Base-by-base conservation (phyloP, 192 early-diverging fungal genomes). In the Backusella sp. region DNA sequence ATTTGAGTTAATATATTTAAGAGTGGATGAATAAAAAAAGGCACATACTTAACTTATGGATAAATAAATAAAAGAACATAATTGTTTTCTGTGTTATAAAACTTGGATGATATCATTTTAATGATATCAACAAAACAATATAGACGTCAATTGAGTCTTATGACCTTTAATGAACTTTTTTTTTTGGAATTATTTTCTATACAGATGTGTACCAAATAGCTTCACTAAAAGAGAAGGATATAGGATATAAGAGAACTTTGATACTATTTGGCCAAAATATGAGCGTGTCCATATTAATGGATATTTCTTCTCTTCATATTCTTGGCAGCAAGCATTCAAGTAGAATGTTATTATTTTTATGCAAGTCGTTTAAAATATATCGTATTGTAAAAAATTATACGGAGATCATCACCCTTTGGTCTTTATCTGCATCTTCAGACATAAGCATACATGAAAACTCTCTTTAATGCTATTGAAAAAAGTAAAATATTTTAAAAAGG, bases 321-420 rank as follows among this genome's bases (percentile, higher is more conserved):
- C 12, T 44, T 44, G 42, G 14, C 14, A 44, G 42, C 14, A 44
- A 9, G 11, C 42, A 44, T 44, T 44, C 7, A 41, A 11, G 11
- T 41, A 41, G 42, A 44, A 17, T 44, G 14, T 44, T 44, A 49
- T 49, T 49, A 49, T 49, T 49, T 32, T 23, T 11, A 62, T 62
- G 56, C 56, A 62, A 14, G 19, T 4, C 56, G 12, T 62, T 62
- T 62, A 28, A 28, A 62, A 62, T 23, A 62, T 12, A 28, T 23
- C 26, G 12, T 62, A 21, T 21, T 56, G 14, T 28, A 62, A 62
- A 28, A 28, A 28, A 62, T 14, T 4, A 32, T 32, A 62, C 56
- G 56, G 56, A 62, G 56, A 62, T 62, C 56, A 62, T 11, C 56
- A 62, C 56, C 23, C 56, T 62, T 62, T 62, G 26, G 56, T 28